Evolutionary conservation across 306 rosid genomes (phyloP), one percentile per base, ranked within the genome.

Genomic region (Prunus padus): DNA sequence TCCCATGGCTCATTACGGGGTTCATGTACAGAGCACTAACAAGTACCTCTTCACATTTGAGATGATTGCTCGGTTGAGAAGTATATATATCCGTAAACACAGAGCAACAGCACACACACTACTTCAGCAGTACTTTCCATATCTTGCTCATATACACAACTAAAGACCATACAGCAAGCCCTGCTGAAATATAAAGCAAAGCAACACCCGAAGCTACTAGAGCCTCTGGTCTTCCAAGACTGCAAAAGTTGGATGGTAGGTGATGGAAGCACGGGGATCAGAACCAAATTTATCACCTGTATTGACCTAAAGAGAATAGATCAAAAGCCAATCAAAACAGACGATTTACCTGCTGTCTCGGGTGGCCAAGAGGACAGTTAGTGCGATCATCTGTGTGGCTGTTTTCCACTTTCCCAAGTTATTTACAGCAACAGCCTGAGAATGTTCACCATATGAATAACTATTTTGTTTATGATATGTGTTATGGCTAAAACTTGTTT

Each of bases 341-440:
- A 47, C 9, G 16, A 68, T 4, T 9, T 30, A 96, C 99, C 99
- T 92, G 88, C 84, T 82, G 86, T 90, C 98, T 72, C 98, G 91
- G 82, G 92, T 86, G 0, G 96, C 98, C 20, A 96, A 89, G 72
- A 96, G 99, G 86, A 88, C 81, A 63, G 98, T 91, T 76, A 92
- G 73, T 0, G 99, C 97, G 14, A 86, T 83, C 99, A 96, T 96
- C 85, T 96, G 98, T 26, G 99, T 77, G 57, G 99, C 98, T 65
- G 99, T 96, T 89, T 96, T 96, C 98, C 97, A 96, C 92, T 96
- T 96, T 33, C 98, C 99, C 98, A 92, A 89, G 88, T 88, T 90
- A 90, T 92, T 96, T 81, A 96, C 99, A 62, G 99, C 99, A 81
- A 96, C 98, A 59, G 97, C 99, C 99, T 96, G 77, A 30, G 62